Evolutionary conservation across 31 red algal species (phyloP).

Genomic region (Porphyra umbilicalis): DNA sequence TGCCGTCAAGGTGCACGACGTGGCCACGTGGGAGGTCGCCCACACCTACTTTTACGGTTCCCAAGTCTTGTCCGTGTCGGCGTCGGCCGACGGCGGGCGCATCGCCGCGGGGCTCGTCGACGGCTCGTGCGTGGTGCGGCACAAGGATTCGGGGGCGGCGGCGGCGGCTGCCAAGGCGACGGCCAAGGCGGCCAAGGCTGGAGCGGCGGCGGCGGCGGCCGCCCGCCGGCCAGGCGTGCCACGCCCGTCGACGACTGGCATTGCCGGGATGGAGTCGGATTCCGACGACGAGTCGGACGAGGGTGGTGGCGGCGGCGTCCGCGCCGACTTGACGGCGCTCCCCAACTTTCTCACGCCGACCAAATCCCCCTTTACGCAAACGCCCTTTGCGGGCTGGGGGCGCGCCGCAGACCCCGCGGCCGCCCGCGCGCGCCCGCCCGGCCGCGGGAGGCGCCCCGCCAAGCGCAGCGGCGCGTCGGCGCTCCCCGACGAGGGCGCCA

Average conservation of each 20-base stretch:
- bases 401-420: slow-evolving; percentile 19
- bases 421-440: not conserved
- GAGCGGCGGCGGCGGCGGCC: not conserved
- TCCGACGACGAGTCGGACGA: not conserved
- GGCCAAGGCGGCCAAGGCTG: not conserved
- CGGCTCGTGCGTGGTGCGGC: slow-evolving; percentile 33
- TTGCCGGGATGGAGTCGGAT: not conserved
- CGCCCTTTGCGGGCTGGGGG: slow-evolving; percentile 50
- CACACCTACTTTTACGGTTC: slow-evolving; percentile 27
- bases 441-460: slow-evolving; percentile 28
- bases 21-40: slow-evolving; percentile 27
- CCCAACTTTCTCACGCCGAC: not conserved
- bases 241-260: slow-evolving; percentile 1
- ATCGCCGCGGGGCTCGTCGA: slow-evolving; percentile 53
- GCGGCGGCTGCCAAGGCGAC: not conserved
- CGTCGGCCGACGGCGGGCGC: slow-evolving; percentile 28
- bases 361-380: slow-evolving; percentile 6
- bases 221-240: not conserved
- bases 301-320: not conserved
- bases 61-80: slow-evolving; percentile 37
- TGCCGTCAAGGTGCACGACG: slow-evolving; percentile 56
- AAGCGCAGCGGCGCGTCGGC: slow-evolving; percentile 13
- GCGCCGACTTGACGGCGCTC: not conserved
- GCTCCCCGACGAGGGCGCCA: slow-evolving; percentile 6
- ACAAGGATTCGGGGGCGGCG: not conserved